Evolutionary conservation across 805 yeast species (phyloP).

Genomic region (Wickerhamiella allomyrinae): DNA sequence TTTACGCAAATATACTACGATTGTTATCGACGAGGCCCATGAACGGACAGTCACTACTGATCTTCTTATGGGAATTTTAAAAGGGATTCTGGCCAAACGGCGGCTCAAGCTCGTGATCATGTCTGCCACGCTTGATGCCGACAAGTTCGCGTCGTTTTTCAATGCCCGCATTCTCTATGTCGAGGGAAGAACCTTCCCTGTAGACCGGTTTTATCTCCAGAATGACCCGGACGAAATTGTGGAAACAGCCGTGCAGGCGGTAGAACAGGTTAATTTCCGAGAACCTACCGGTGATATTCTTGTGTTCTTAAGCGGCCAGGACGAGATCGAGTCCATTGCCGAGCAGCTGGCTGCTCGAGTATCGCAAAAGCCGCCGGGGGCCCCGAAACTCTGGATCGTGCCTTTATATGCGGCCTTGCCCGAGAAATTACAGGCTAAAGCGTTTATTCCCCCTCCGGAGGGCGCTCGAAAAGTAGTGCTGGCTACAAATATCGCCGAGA

Average conservation of each 20-base stretch:
- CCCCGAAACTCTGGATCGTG: conserved; percentile 59
- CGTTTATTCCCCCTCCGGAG: conserved; percentile 53
- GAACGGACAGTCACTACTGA: conserved; percentile 91
- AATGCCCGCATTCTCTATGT: conserved; percentile 69
- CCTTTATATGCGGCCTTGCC: conserved; percentile 93
- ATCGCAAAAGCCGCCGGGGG: conserved; percentile 43
- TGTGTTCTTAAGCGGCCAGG: conserved; percentile 91
- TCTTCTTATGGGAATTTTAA: conserved; percentile 74
- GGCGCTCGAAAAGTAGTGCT: conserved; percentile 71
- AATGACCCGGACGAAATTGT: conserved; percentile 68
- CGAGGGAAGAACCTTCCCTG: conserved; percentile 83
- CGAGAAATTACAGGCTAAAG: conserved; percentile 65
- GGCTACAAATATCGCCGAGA: conserved; percentile 95
- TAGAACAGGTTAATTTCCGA: conserved; percentile 61
- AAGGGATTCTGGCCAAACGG: conserved; percentile 42
- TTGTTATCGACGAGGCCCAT: conserved; percentile 93
- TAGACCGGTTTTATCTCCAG: conserved; percentile 51
- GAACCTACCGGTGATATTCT: conserved; percentile 85
- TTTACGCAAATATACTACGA: conserved; percentile 52
- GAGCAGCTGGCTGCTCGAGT: conserved; percentile 35
- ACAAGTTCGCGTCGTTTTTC: conserved; percentile 64
- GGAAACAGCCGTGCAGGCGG: conserved; percentile 58
- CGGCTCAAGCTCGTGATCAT: conserved; percentile 63
- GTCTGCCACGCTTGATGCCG: conserved; percentile 97
- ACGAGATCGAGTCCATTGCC: conserved; percentile 82